phyloP scores from a whole-genome alignment of 306 rosid genomes.

The Dicorynia guianensis region DNA sequence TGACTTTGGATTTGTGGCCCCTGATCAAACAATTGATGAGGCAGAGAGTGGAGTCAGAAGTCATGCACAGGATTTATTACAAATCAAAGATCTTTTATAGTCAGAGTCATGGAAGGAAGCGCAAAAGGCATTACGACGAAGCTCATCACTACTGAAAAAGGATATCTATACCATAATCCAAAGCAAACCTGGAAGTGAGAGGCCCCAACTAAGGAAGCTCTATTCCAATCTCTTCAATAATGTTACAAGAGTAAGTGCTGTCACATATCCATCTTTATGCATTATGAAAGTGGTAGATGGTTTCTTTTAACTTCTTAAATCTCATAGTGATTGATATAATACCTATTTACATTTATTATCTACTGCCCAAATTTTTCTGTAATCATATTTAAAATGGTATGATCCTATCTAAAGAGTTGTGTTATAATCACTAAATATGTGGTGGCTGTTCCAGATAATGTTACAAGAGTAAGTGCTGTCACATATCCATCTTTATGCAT shows the following conservation, averaged over 20 bases:
- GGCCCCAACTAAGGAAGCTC: constrained; percentile 71
- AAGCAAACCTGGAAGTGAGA: constrained; percentile 65
- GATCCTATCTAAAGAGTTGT: background rate
- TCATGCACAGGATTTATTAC: constrained; percentile 46
- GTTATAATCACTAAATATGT: constrained; percentile 5
- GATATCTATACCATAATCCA: constrained; percentile 72
- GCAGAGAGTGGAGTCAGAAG: constrained; percentile 49
- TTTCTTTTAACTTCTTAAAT: constrained; percentile 2
- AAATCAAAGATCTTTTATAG: constrained; percentile 60
- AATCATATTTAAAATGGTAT: background rate
- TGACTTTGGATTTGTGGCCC: constrained; percentile 54
- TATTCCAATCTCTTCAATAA: constrained; percentile 69
- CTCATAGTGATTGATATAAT: background rate
- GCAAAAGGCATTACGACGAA: constrained; percentile 59
- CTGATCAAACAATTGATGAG: constrained; percentile 46
- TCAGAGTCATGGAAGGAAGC: constrained; percentile 67
- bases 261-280: background rate
- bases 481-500: background rate
- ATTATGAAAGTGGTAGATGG: background rate
- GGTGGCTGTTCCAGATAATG: constrained; percentile 36
- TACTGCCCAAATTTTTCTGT: background rate
- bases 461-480: constrained; percentile 43
- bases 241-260: constrained; percentile 49
- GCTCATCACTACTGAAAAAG: constrained; percentile 61
- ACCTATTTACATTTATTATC: background rate